Evolutionary conservation across 1,139 yeast species (phyloP).

Genomic region (Blastobotrys ciferrii): DNA sequence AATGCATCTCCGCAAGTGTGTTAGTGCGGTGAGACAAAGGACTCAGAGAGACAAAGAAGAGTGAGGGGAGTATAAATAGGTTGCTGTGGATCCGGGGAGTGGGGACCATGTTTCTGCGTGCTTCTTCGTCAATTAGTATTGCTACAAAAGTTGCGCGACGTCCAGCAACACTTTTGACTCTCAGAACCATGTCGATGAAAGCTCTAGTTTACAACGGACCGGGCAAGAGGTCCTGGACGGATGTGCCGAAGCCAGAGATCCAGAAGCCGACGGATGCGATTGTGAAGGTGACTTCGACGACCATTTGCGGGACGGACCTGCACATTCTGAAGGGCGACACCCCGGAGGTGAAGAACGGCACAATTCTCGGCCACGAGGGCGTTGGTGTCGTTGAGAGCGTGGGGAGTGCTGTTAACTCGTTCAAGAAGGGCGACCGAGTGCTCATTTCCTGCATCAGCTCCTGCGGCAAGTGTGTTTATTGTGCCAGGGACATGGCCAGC

Average conservation of each 20-base stretch:
- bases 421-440: slow-evolving; percentile 86
- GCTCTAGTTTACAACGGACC: slow-evolving; percentile 48
- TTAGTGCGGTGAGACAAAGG: too few species aligned
- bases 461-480: slow-evolving; percentile 91
- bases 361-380: slow-evolving; percentile 90
- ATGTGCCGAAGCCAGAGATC: slow-evolving; percentile 34
- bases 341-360: slow-evolving; percentile 47
- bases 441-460: slow-evolving; percentile 94
- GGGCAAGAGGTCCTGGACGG: slow-evolving; percentile 37
- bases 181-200: slow-evolving; percentile 36
- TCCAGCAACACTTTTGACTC: neutral
- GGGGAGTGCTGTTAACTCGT: slow-evolving; percentile 88
- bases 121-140: too few species aligned
- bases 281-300: slow-evolving; percentile 44
- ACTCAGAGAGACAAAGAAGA: too few species aligned
- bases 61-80: too few species aligned
- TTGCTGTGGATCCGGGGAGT: too few species aligned
- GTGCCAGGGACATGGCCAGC: slow-evolving; percentile 92
- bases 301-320: slow-evolving; percentile 51
- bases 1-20: too few species aligned
- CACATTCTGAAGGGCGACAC: slow-evolving; percentile 49
- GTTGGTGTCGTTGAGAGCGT: slow-evolving; percentile 92
- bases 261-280: slow-evolving; percentile 44
- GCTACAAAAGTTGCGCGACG: too few species aligned
- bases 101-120: too few species aligned